Base-by-base conservation (phyloP, 805 yeast species). In the Wickerhamiella hasegawae region DNA sequence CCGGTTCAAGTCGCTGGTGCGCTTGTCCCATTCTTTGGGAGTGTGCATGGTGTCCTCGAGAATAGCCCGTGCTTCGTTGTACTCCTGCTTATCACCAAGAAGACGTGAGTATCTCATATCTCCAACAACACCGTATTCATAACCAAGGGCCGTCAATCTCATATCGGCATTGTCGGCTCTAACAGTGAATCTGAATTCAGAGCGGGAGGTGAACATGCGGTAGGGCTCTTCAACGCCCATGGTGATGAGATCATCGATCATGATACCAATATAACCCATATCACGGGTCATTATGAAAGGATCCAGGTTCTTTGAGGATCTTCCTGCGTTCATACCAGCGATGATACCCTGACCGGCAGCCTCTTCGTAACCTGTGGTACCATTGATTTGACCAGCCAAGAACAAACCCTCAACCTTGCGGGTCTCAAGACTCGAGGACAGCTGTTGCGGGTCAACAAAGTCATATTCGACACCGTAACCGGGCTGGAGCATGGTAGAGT, bases 401-500 rank as follows among this genome's bases (percentile, higher is more conserved):
- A 59, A 90, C 25, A 90, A 57, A 0, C 96, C 96, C 9, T 65
- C 58, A 2, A 90, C 72, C 3, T 68, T 55, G 47, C 82, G 84
- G 0, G 97, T 82, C 50, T 87, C 94, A 32, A 90, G 57, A 0
- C 92, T 79, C 31, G 64, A 67, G 36, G 66, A 65, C 37, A 90
- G 63, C 49, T 85, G 94, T 43, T 94, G 66, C 2, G 99, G 98
- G 50, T 90, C 95, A 20, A 90, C 76, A 53, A 82, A 90, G 51
- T 90, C 98, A 52, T 90, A 90, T 55, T 90, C 98, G 2, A 90
- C 98, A n/a, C 99, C 99, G 52, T 90, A 90, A 0, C 96, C 99
- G 0, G 96, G 95, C 51, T 85, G 95, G 10, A 77, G 52, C 80
- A 90, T 82, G n/a, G 59, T 62, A 0, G 79, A 95, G 44, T 80